Base-by-base conservation (phyloP, 768 basidiomycete species). In the Suillus variegatus region DNA sequence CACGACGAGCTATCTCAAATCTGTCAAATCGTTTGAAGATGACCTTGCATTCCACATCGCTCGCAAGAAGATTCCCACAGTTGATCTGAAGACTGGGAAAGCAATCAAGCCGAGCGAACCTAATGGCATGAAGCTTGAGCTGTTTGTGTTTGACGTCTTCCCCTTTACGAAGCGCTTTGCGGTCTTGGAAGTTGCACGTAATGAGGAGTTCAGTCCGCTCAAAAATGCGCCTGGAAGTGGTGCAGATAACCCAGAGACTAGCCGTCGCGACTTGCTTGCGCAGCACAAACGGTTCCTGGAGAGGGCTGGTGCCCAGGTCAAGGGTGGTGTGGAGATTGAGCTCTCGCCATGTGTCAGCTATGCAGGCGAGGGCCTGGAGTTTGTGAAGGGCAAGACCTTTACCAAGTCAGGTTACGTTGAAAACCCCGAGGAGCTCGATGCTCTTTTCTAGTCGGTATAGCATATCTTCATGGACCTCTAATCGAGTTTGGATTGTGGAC, bases 141-240 rank as follows among this genome's bases (percentile, higher is more conserved):
- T 96, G 81, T 99, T 99, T 79, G 92, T 99, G 40, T 99, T 99
- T 73, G 97, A 99, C 78, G 97, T 99, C 54, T 98, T 99, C 83
- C 96, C 96, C 0, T 94, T 87, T 79, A 94, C 95, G 35, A 77
- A 88, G 73, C 82, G 78, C 60, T 94, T 96, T 69, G 87, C 91
- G 36, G 94, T 98, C 47, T 79, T 99, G 74, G 95, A 98, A 76
- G 94, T 97, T 52, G 86, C 86, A 60, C 82, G 97, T 64, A 82
- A 84, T 65, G 93, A 97, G 66, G 97, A 99, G 79, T 99, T 99
- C 72, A 95, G 93, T 68, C 97, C 97, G 43, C 78, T 99, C 76
- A 99, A 99, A 83, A 99, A 99, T 73, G 97, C 95, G 9, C 95
- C 95, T 0, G 95, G 95, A 1, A 92, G 93, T 0, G 91, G 91